phyloP scores from a whole-genome alignment of 352 stramenopile genomes.

The Albugo candida region DNA sequence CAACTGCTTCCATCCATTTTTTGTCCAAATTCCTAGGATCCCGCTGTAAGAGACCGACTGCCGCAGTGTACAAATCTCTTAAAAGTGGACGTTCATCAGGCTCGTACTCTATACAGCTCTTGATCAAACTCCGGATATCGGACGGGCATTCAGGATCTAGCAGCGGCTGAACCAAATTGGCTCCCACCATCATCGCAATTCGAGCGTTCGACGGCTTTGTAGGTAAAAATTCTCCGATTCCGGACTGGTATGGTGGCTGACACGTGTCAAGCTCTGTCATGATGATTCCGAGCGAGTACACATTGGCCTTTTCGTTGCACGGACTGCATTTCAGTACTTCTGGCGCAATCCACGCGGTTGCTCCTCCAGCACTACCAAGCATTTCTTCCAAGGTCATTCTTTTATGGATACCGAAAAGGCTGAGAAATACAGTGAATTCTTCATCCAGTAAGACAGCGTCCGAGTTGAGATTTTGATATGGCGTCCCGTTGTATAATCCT shows the following conservation, averaged over 20 bases:
- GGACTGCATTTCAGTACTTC: constrained; percentile 22
- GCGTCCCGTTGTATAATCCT: neutral
- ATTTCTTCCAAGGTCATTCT: neutral
- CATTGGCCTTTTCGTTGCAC: constrained; percentile 13
- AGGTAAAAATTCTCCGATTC: constrained; percentile 13
- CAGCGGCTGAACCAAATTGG: constrained; percentile 20
- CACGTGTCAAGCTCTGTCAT: constrained; percentile 44
- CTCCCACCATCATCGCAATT: constrained; percentile 27
- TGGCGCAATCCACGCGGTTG: constrained; percentile 19
- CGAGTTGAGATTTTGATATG: neutral
- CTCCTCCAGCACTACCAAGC: neutral
- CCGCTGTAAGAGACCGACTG: no score
- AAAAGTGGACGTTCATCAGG: constrained; percentile 14
- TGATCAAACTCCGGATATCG: constrained; percentile 23
- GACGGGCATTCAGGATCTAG: constrained; percentile 22
- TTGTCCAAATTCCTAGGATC: no score
- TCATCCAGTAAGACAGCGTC: neutral
- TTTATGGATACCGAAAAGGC: neutral
- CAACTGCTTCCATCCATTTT: no score
- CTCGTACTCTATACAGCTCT: constrained; percentile 25
- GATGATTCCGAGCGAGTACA: constrained; percentile 30
- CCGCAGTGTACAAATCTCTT: neutral
- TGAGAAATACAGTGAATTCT: neutral
- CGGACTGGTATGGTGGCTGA: constrained; percentile 19
- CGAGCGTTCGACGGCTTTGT: constrained; percentile 13